These are phyloP conservation scores for Hirschfeldia incana DNA, from an alignment of 345 rosid genomes.

Conservation along the genomic window DNA sequence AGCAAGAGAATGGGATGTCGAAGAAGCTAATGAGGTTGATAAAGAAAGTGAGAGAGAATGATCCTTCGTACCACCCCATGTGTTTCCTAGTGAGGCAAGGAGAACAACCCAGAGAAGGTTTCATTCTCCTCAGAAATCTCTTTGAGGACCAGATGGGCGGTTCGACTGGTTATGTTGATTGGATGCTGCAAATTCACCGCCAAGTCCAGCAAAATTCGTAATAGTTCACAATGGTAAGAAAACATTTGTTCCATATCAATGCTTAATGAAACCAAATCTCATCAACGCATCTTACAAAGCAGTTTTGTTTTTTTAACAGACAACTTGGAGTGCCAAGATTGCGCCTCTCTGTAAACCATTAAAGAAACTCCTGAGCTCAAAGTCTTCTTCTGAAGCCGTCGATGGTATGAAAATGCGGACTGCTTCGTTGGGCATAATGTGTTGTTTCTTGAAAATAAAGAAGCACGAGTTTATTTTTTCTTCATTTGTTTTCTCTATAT, in stretches of 20 bases:
- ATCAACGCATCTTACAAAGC: conserved; percentile 9
- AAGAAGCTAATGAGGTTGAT: conserved; percentile 67
- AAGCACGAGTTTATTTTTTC: conserved; percentile 8
- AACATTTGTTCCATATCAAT: not conserved
- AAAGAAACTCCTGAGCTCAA: conserved; percentile 24
- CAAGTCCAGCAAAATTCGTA: conserved; percentile 82
- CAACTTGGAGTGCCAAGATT: not conserved
- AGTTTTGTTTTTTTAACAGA: not conserved
- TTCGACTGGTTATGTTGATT: conserved; percentile 71
- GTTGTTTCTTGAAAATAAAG: conserved; percentile 1
- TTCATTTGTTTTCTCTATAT: conserved; percentile 14
- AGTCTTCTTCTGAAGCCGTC: conserved; percentile 10
- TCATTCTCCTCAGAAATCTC: conserved; percentile 73
- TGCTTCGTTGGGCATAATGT: conserved; percentile 22
- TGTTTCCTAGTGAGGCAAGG: conserved; percentile 90
- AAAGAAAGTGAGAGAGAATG: conserved; percentile 70
- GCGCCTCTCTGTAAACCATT: not conserved
- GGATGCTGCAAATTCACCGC: conserved; percentile 84
- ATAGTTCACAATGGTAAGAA: conserved; percentile 43
- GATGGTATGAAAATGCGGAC: not conserved
- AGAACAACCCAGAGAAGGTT: conserved; percentile 96
- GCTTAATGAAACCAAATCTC: not conserved
- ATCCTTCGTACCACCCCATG: conserved; percentile 70
- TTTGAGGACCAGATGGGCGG: conserved; percentile 84
- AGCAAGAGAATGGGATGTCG: conserved; percentile 78